Base-by-base conservation (phyloP, 768 basidiomycete genomes). In the Mycena indigotica region DNA sequence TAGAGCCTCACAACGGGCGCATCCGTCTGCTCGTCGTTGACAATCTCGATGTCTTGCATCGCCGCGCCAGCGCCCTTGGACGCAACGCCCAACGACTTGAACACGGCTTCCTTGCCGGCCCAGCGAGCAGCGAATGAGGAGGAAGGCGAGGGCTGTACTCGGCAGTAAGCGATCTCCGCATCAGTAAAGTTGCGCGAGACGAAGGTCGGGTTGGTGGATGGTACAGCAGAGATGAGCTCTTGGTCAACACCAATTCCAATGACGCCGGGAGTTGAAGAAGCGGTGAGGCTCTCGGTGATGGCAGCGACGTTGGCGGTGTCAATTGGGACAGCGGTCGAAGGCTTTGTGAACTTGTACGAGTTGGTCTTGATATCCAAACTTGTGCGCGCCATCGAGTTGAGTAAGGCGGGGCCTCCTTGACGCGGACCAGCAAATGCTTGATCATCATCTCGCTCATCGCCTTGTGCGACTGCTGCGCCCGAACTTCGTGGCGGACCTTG, bases 41-140 rank as follows among this genome's bases (percentile, higher is more conserved):
- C 78, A 66, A 98, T 95, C 73, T 98, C 97, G 58, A 99, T 98
- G 63, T 98, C 95, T 74, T 91, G 91, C 89, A 98, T 88, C n/a
- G 89, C 80, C 17, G 97, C 95, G 5, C 84, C 91, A 12, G 95
- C 96, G 35, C 97, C 97, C 73, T 93, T 90, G 3, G 92, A 94
- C 19, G 87, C 76, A 41, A 94, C 89, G 21, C 93, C 91, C 1
- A 99, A 82, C 4, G 94, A 91, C 77, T 98, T 98, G 87, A 98
- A 98, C 53, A 90, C 86, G 2, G 95, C 96, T 72, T 98, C 97
- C 75, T 98, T 99, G 51, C 93, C 96, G 26, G 84, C 91, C 96
- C 97, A 99, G 55, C 95, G 90, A 30, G 91, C 95, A 21, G 97
- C 96, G 69, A 97, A 95, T 2, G 96, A 98, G 6, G 97, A 89